Conservation (phyloP, 768 basidiomycete genomes). For the Podaxis sp. region DNA sequence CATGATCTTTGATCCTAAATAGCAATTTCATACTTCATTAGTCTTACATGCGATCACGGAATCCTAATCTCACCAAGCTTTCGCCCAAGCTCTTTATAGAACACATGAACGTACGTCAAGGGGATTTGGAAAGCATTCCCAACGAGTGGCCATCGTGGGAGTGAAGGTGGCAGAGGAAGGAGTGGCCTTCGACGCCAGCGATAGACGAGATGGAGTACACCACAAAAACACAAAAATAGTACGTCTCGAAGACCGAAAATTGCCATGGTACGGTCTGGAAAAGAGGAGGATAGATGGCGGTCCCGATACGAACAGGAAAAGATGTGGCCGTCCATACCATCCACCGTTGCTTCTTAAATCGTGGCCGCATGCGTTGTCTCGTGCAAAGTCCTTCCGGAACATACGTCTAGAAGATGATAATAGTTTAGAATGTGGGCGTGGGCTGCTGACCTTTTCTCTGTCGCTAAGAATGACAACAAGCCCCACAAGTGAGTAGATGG, state of each 20-base stretch:
- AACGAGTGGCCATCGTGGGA: constrained; percentile 9
- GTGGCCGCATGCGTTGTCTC: too few relatives aligned
- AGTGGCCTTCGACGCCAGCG: background rate
- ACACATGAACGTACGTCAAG: constrained; percentile 3
- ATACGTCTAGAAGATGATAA: too few relatives aligned
- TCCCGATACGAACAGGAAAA: too few relatives aligned
- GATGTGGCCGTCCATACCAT: too few relatives aligned
- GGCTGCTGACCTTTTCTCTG: too few relatives aligned
- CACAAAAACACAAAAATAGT: background rate
- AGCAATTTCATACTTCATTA: background rate
- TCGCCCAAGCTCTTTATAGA: constrained; percentile 9
- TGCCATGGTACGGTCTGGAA: background rate
- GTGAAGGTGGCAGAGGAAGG: constrained; percentile 7
- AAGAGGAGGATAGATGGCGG: too few relatives aligned
- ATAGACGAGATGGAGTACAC: background rate
- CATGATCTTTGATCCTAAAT: constrained; percentile 35
- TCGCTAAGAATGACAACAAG: too few relatives aligned
- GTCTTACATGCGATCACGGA: background rate
- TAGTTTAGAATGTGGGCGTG: too few relatives aligned
- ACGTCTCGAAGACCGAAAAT: background rate
- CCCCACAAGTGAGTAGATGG: too few relatives aligned
- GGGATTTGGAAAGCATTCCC: constrained; percentile 14
- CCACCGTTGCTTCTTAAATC: too few relatives aligned
- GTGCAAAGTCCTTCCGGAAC: too few relatives aligned
- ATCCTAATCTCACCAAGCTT: constrained; percentile 8